Base-by-base conservation (phyloP, 2,329 filamentous ascomycete genomes). In the Leptographium wingfieldii region DNA sequence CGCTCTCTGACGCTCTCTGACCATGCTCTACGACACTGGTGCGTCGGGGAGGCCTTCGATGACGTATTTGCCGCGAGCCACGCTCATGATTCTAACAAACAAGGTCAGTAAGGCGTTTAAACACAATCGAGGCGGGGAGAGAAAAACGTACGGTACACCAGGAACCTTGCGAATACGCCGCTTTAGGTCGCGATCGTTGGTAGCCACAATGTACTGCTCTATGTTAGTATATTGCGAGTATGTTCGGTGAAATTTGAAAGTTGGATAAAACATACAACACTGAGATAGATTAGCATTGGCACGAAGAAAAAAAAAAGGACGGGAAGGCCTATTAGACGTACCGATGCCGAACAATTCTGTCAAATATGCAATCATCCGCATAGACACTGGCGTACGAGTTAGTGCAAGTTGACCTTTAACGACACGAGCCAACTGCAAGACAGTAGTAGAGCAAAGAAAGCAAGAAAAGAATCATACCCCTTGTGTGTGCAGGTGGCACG, bases 21-120 rank as follows among this genome's bases (percentile, higher is more conserved):
- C 2, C 33, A 46, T 46, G 6, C 16, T 46, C 43, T 61, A 63
- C 19, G 62, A 56, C 66, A 91, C 86, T 40, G 89, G 88, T 46
- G 89, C 90, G 72, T 91, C 88, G 5, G 92, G 92, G 63, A 96
- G 74, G 67, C 92, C 83, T 78, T 97, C 94, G 68, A 99, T 94
- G 55, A 92, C 86, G 73, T 96, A 97, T 73, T 96, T 96, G 54
- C 89, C 90, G 68, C 89, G 82, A 6, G 87, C 88, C 33, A 94
- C 90, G 68, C 85, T 90, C 78, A 96, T 80, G 66, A 89, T 83
- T 31, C 63, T 64, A n/a, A 33, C 38, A 31, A 9, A 22, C 53
- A 55, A 33, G 29, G 29, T 52, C 4, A 52, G 16, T 35, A 46
- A 38, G 22, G 6, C 19, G 40, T 10, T 12, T 5, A 11, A 1